Base-by-base conservation (phyloP, 2,329 filamentous ascomycete genomes). In the Aspergillus aculeatus region DNA sequence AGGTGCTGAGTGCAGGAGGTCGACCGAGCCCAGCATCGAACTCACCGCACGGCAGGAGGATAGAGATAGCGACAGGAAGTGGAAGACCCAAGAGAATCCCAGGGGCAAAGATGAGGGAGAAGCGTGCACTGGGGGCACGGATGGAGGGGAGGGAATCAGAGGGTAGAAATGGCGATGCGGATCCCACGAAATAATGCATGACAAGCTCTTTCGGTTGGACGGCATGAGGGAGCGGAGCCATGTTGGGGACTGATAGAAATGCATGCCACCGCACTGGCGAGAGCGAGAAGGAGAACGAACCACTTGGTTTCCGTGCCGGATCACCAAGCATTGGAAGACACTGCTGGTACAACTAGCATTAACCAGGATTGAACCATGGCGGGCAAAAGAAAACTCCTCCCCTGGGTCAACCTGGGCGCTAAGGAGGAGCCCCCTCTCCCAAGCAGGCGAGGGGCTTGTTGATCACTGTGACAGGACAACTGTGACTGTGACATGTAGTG, bases 401-500 rank as follows among this genome's bases (percentile, higher is more conserved):
- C 14, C 12, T 16, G 32, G 32, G 32, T 35, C 6, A 19, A 44
- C 9, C 61, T 38, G 58, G 61, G 63, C 63, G 63, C 63, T 63
- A 61, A 61, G 61, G 50, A 47, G 49, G 23, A 23, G 23, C 4
- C 7, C 38, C 56, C 52, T 53, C 44, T 61, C 57, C 51, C 31
- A 62, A 51, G 31, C 44, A 49, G n/a, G 32, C n/a, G 11, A 41
- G 24, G 47, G 47, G 31, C 31, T 23, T 48, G 35, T 32, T 53
- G 49, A 52, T 47, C 52, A 44, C 31, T 59, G 61, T 65, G 61
- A 61, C 24, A 62, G 62, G 62, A 66, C 63, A 66, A 68, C 64
- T 71, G 72, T 73, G 71, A 75, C 55, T 73, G 72, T 74, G 72
- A 74, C 65, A 54, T 41, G 47, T 4, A 32, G 61, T 73, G 72